Evolutionary conservation across 192 early-diverging fungal species (phyloP), one percentile per base, ranked within the genome.

Genomic region (Neocallimastix lanati): DNA sequence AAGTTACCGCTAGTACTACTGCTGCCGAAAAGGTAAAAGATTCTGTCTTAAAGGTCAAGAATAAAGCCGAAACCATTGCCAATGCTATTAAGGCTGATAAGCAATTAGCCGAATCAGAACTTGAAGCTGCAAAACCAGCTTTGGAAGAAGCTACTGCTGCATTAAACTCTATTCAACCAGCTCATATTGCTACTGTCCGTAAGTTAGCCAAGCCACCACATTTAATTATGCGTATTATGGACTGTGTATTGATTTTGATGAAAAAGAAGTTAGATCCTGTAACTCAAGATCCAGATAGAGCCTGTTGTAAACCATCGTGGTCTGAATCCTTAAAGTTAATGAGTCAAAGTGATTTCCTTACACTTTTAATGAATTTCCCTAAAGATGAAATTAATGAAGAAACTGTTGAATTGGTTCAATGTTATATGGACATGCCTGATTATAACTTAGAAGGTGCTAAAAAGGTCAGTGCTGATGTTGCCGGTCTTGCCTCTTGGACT

Each of bases 301-400:
- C 90, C 13, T 91, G 90, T 76, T 76, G 58, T 30, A 89, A 88
- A 30, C 90, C 90, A 30, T 90, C 90, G 12, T 91, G 90, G 90
- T 76, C 78, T 77, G 90, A 91, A 83, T 85, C 90, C 6, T 81
- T 91, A n/a, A 90, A 89, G 76, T 80, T 91, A 15, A 91, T 91
- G 90, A 87, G 86, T 16, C 81, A 85, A 21, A 83, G 88, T 14
- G 90, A 91, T 79, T 91, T 91, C 82, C 80, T 91, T 77, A 81
- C 85, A 29, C 89, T 88, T 11, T 80, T 91, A 27, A 80, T 87
- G 28, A 89, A 87, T 29, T 91, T 91, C 78, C 81, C 82, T 58
- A 91, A 91, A 76, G 90, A 91, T 81, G 90, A 91, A 82, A 91
- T 91, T 78, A 91, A 91, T 80, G 90, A 87, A 81, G 90, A 91